A percentile compares a stretch with the other conserved stretches of the same genome.
Evolutionary conservation across 805 yeast genomes (phyloP).

Genomic region (Candida awuae): DNA sequence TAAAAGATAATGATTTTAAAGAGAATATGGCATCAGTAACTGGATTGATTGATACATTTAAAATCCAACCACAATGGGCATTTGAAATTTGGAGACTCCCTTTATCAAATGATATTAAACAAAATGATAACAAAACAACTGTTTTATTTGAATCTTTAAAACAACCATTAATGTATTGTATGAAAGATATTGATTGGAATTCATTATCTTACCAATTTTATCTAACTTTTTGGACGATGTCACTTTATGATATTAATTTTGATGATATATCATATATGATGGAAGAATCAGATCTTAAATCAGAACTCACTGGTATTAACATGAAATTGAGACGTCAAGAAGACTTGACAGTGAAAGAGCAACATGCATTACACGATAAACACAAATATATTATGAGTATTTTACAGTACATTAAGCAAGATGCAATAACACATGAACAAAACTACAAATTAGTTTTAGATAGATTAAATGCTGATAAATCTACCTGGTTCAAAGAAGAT

Average conservation of each 20-base stretch:
- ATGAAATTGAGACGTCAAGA: conserved; percentile 30
- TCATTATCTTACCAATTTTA: conserved; percentile 38
- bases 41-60: conserved; percentile 34
- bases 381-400: conserved; percentile 23
- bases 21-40: conserved; percentile 32
- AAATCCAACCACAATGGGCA: conserved; percentile 53
- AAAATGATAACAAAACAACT: conserved; percentile 14
- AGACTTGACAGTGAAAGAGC: conserved; percentile 18
- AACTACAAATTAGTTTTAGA: conserved; percentile 30
- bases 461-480: conserved; percentile 25
- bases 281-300: conserved; percentile 35
- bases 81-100: conserved; percentile 69
- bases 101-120: conserved; percentile 25
- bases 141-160: conserved; percentile 11
- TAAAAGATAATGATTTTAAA: conserved; percentile 28
- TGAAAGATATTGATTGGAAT: conserved; percentile 19
- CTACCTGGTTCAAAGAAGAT: conserved; percentile 34
- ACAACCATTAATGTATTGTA: conserved; percentile 11
- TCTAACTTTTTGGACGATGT: conserved; percentile 63
- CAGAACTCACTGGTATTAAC: conserved; percentile 29
- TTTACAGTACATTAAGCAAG: conserved; percentile 28
- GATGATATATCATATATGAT: conserved; percentile 41
- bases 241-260: conserved; percentile 62
- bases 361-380: conserved; percentile 21
- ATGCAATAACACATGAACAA: conserved; percentile 36